Evolutionary conservation across 2,329 filamentous ascomycete genomes (phyloP).

Genomic region (Aspergillus clavatus): DNA sequence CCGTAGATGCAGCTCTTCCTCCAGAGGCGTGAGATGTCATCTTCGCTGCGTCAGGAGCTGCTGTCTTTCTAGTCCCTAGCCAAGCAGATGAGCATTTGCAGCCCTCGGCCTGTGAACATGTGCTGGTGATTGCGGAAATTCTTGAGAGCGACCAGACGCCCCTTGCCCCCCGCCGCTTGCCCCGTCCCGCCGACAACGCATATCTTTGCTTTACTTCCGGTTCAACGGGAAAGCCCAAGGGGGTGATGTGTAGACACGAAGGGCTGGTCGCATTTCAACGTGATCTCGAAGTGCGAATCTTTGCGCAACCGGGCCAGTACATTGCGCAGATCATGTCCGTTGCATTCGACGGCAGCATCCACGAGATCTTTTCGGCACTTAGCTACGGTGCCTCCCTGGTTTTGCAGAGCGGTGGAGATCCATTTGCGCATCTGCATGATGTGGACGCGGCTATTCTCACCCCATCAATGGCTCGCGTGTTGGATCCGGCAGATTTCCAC

Average conservation of each 20-base stretch:
- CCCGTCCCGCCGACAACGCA: constrained; percentile 16
- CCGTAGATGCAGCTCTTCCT: constrained; percentile 16
- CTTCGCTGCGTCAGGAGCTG: not conserved
- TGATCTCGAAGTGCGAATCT: constrained; percentile 30
- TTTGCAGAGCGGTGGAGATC: constrained; percentile 19
- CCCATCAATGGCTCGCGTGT: constrained; percentile 33
- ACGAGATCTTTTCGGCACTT: constrained; percentile 41
- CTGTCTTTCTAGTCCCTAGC: constrained; percentile 1
- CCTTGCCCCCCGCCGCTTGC: not conserved
- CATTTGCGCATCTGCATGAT: constrained; percentile 27
- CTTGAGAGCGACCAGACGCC: not conserved
- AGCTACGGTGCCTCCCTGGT: constrained; percentile 39
- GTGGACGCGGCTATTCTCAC: constrained; percentile 36
- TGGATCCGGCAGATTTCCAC: too few relatives aligned
- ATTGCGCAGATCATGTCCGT: constrained; percentile 42
- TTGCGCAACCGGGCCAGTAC: constrained; percentile 27
- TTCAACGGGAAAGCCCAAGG: constrained; percentile 11
- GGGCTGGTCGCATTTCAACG: constrained; percentile 35
- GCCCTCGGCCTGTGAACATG: not conserved
- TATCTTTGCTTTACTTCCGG: constrained; percentile 46
- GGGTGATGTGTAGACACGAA: constrained; percentile 26
- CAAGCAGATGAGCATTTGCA: not conserved
- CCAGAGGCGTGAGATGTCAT: not conserved
- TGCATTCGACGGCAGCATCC: constrained; percentile 44
- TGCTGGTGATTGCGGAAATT: constrained; percentile 1